Conservation (phyloP, 2,329 filamentous ascomycete species). For the Exophiala calicioides region DNA sequence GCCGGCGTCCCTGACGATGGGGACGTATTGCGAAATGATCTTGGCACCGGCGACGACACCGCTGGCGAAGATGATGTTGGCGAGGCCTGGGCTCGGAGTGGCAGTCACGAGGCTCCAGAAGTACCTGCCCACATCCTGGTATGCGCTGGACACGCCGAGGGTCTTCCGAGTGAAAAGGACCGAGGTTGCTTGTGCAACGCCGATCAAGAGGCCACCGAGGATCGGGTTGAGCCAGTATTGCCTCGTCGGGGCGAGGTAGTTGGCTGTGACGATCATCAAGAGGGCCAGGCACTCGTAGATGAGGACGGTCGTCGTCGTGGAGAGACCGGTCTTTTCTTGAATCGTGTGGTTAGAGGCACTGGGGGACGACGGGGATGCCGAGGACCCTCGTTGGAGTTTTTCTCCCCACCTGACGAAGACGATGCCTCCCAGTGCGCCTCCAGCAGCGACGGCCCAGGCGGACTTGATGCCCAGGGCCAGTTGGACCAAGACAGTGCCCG, state of each 20-base stretch:
- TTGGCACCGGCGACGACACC: conserved; percentile 49
- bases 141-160: conserved; percentile 63
- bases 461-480: conserved; percentile 55
- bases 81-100: conserved; percentile 35
- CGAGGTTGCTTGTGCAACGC: conserved; percentile 59
- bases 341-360: conserved; percentile 20
- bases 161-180: conserved; percentile 55
- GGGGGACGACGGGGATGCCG: conserved; percentile 3
- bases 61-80: conserved; percentile 54
- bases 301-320: conserved; percentile 36
- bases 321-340: conserved; percentile 22
- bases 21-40: conserved; percentile 24
- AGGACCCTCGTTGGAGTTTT: conserved; percentile 14
- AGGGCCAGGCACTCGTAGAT: conserved; percentile 48
- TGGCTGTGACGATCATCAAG: conserved; percentile 40
- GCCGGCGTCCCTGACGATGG: conserved; percentile 12
- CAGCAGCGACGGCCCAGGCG: conserved; percentile 56
- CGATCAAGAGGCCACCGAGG: conserved; percentile 61
- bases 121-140: conserved; percentile 61
- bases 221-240: conserved; percentile 47
- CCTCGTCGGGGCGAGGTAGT: conserved; percentile 20
- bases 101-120: conserved; percentile 49
- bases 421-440: conserved; percentile 59
- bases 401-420: conserved; percentile 23
- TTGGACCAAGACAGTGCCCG: conserved; percentile 66